Base-by-base conservation (phyloP, 306 rosid species). In the Malus sylvestris region DNA sequence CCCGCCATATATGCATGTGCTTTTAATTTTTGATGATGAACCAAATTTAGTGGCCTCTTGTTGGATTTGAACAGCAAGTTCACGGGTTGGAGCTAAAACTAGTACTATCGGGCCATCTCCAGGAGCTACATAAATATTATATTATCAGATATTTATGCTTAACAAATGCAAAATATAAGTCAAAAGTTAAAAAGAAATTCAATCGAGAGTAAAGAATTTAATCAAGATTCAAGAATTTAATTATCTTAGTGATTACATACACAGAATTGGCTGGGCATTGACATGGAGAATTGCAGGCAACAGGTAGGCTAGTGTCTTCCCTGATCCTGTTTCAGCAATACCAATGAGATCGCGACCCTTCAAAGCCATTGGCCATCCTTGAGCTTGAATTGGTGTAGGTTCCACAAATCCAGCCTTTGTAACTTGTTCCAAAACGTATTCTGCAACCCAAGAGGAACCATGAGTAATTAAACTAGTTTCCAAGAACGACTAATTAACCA, bases 301-400 rank as follows among this genome's bases (percentile, higher is more conserved):
- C 76, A 95, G 85, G 83, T 96, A 96, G 49, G 98, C 97, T 73
- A 95, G 93, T 8, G 99, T 95, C 88, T 95, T 95, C 77, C 99
- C 99, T 22, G 99, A 95, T 70, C 99, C 99, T 23, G 99, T 95
- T 85, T 95, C 99, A 29, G 99, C 99, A 85, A 95, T 92, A 73
- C 99, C 99, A 63, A 92, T 92, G 72, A 95, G 93, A 82, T 95
- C 99, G 75, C 98, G 96, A 42, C 99, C 99, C 82, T 74, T 91
- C 79, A 95, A 85, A 79, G 99, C 99, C 99, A 95, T 95, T 76
- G 99, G 98, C 99, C 99, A 95, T 79, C 99, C 99, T 92, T 95
- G 99, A 51, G 99, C 90, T 71, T 95, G 99, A 84, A 95, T 95
- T 20, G 99, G 96, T 38, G 99, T 95, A 71, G 99, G 99, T 67